Evolutionary conservation across 1,139 yeast genomes (phyloP).

Genomic region (Petasospora fabianii): DNA sequence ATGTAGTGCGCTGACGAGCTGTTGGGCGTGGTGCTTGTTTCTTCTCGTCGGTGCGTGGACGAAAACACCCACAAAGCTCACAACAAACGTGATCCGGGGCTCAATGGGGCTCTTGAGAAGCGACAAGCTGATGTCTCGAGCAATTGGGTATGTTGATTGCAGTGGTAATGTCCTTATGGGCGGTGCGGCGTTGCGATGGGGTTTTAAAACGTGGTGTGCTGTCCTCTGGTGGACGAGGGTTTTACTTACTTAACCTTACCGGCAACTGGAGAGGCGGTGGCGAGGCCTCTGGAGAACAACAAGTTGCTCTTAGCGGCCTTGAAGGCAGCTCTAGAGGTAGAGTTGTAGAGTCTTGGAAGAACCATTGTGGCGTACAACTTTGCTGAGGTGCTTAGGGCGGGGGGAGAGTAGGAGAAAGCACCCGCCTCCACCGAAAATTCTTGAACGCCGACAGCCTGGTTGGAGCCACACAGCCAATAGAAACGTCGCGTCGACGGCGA

Average conservation of each 20-base stretch:
- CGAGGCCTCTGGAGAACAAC: constrained; percentile 71
- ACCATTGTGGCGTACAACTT: constrained; percentile 41
- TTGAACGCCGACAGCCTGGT: constrained; percentile 9
- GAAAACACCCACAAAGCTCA: constrained; percentile 5
- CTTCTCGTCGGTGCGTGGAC: neutral
- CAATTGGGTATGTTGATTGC: neutral
- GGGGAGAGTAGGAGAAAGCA: constrained; percentile 4
- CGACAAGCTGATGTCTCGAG: neutral
- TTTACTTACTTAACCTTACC: constrained; percentile 88
- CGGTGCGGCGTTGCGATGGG: neutral
- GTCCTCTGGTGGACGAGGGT: neutral
- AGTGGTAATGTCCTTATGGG: neutral
- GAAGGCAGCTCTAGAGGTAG: constrained; percentile 86
- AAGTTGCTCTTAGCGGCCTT: constrained; percentile 83
- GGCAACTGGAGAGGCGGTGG: constrained; percentile 76
- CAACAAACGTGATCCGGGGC: neutral
- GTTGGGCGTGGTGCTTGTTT: no score
- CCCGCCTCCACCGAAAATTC: constrained; percentile 17
- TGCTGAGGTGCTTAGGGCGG: constrained; percentile 1
- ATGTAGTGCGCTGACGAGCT: no score
- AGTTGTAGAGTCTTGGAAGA: constrained; percentile 89
- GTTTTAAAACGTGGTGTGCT: no score
- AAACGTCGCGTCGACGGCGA: constrained; percentile 7
- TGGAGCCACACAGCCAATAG: constrained; percentile 13
- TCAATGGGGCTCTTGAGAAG: no score